phyloP scores from a whole-genome alignment of 805 yeast genomes.

The Starmerella bacillaris region DNA sequence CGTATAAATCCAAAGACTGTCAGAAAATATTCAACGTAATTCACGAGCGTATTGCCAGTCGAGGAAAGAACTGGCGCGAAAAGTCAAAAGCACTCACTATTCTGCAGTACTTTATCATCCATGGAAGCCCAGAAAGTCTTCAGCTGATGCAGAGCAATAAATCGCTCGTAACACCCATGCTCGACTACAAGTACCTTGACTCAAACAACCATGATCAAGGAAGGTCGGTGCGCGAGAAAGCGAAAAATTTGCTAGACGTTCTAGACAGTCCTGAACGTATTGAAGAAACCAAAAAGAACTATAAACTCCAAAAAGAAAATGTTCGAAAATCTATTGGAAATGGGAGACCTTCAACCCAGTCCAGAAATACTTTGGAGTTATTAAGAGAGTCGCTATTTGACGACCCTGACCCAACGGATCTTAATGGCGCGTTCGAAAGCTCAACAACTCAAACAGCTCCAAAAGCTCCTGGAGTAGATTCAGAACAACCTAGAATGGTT shows the following conservation, averaged over 20 bases:
- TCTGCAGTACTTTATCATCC: constrained; percentile 15
- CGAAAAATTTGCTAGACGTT: constrained; percentile 17
- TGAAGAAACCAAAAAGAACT: constrained; percentile 18
- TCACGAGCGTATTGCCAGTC: constrained; percentile 13
- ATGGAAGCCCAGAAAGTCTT: constrained; percentile 14
- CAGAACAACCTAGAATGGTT: no score
- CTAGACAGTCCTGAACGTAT: constrained; percentile 18
- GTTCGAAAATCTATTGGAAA: constrained; percentile 19
- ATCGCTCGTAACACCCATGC: constrained; percentile 7
- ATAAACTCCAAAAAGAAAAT: constrained; percentile 18
- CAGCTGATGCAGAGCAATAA: constrained; percentile 12
- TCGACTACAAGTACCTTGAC: constrained; percentile 10
- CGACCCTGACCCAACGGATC: constrained; percentile 9
- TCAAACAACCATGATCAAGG: constrained; percentile 21
- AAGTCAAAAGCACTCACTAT: constrained; percentile 18
- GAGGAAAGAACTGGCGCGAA: constrained; percentile 18
- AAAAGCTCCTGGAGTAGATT: no score
- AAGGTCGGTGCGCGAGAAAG: constrained; percentile 20
- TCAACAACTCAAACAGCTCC: not conserved
- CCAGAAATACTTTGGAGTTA: constrained; percentile 17
- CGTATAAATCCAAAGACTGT: constrained; percentile 11
- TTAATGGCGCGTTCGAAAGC: constrained; percentile 6
- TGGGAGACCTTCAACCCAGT: constrained; percentile 13
- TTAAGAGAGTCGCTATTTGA: constrained; percentile 14
- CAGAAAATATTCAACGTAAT: constrained; percentile 13